Evolutionary conservation across 139 green algal genomes (phyloP), one percentile per base, ranked within the genome.

Genomic region (Auxenochlorella pyrenoidosa): DNA sequence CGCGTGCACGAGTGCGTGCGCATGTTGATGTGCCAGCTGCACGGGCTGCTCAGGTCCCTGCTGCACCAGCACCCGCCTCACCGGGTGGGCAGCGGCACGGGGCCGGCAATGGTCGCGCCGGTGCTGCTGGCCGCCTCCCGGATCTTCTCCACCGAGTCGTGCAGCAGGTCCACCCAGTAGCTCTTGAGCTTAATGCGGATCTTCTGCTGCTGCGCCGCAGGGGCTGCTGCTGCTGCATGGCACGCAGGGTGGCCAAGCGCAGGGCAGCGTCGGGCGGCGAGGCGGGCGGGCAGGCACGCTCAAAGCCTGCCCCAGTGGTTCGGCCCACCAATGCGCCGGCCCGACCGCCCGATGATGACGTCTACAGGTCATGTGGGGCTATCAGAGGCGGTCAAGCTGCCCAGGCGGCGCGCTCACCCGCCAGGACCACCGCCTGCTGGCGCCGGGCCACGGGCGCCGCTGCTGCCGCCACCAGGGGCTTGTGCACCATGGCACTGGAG

Each of bases 171-270:
- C 44, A 88, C 81, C 76, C 87, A 84, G 92, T 95, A 97, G 36
- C 88, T 90, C 86, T 93, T 93, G 18, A 97, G 93, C 91, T 97
- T 97, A 72, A 97, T 97, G 72, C 94, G 89, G 76, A 97, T 93
- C 71, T 89, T 90, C 40, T 91, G 78, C 66, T 90, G 82, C 15
- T 65, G 73, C 21, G 87, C 51, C 22, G 88, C 83, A 38, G 83
- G 83, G 28, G 80, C 80, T 85, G 80, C 80, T 76, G 66, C 82
- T 86, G 82, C 82, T 70, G 44, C 66, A 38, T 58, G 32, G 30
- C 44, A 65, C 28, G 44, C 43, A 75, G 30, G 38, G 10, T 30
- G 51, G 34, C 24, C 34, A 54, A 47, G 34, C 8, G 15, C n/a
- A 41, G n/a, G 28, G 70, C 16, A 28, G 24, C 24, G 32, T 40